phyloP scores from a whole-genome alignment of 306 rosid species.

The Coriaria nepalensis region DNA sequence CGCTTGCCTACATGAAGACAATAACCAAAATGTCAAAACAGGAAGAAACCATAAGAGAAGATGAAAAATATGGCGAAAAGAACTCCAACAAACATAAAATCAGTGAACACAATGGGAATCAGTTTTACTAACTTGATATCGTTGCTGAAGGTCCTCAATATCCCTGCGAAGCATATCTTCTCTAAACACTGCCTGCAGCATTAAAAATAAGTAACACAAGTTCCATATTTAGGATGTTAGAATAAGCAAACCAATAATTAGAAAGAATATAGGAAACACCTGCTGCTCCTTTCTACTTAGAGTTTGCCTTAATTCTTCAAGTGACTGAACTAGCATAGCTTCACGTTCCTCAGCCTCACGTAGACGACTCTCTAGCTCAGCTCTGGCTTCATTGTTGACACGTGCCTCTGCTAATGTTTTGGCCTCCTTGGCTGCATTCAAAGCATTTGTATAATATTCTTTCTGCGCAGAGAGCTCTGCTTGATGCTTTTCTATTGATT shows the following conservation, averaged over 20 bases:
- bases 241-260: constrained; percentile 12
- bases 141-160: constrained; percentile 89
- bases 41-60: constrained; percentile 1
- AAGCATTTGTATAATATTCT: constrained; percentile 77
- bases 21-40: constrained; percentile 10
- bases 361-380: constrained; percentile 75
- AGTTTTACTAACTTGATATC: constrained; percentile 63
- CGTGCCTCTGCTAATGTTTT: constrained; percentile 93
- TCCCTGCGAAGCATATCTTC: constrained; percentile 92
- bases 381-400: constrained; percentile 82
- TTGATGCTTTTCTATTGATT: constrained; percentile 88
- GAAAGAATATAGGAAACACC: constrained; percentile 35
- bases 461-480: constrained; percentile 71
- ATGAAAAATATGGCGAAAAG: background rate
- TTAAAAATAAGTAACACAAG: constrained; percentile 7
- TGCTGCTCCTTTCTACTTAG: constrained; percentile 91
- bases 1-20: constrained; percentile 68
- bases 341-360: constrained; percentile 90
- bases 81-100: background rate
- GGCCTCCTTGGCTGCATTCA: constrained; percentile 92
- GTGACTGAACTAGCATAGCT: constrained; percentile 87
- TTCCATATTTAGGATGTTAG: constrained; percentile 9
- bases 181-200: constrained; percentile 67
- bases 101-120: constrained; percentile 5
- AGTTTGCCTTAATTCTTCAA: constrained; percentile 90